Base-by-base conservation (phyloP, 169 alveolate species). In the Plasmodium fragile region DNA sequence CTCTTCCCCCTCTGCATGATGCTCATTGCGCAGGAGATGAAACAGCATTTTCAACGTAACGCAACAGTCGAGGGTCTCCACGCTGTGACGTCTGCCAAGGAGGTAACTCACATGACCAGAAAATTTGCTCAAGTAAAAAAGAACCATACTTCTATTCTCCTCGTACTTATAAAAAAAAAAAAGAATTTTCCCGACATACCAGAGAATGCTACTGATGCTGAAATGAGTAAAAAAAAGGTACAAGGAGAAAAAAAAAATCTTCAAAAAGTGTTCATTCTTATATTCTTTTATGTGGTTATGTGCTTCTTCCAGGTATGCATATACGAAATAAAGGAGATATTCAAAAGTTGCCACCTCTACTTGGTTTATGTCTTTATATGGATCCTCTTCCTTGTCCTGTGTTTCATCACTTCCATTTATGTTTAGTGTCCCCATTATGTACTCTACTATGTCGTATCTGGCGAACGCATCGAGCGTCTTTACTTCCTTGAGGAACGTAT, bases 251-350 rank as follows among this genome's bases (percentile, higher is more conserved):
- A 89, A 78, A 59, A 89, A 79, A 22, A 89, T 34, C 10, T 49
- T 77, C 69, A 89, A 72, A 43, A 89, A 89, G 16, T 39, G 55
- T 3, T 32, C 72, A 28, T 41, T 59, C 71, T 89, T 55, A 59
- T 78, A 89, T 65, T 89, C 94, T 72, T 89, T 89, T 79, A 89
- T 89, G 36, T 89, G 52, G n/a, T 79, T 22, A 52, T 89, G 81
- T 7, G 94, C 45, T 45, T 89, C 94, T 65, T 89, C 82, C 11
- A 89, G 11, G 45, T 89, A 77, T 7, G 53, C 71, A 39, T 82
- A 78, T 13, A 89, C 22, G 45, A 89, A 89, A 65, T 89, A 55
- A 39, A 89, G 55, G 16, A 89, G 32, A 59, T 55, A 65, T 6
- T 89, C 94, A 65, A 59, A 89, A 1, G 71, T 55, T n/a, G 41